Conservation (phyloP, 2,329 filamentous ascomycete species). For the Cladosporium sp. region DNA sequence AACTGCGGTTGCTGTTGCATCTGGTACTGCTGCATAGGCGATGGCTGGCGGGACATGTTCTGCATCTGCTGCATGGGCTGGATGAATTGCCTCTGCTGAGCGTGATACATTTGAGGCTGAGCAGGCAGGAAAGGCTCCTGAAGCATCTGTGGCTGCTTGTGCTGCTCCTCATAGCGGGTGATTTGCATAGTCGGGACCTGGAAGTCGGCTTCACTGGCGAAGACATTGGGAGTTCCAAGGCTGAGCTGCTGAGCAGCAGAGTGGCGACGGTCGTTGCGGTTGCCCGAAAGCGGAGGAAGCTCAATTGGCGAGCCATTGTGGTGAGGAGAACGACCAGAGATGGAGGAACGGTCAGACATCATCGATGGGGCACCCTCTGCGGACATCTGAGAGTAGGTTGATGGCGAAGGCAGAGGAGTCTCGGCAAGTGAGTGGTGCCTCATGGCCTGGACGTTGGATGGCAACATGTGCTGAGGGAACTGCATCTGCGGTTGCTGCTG, state of each 20-base stretch:
- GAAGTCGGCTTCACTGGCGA: constrained; percentile 35
- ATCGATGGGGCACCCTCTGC: constrained; percentile 66
- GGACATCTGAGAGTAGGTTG: constrained; percentile 62
- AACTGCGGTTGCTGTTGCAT: constrained; percentile 19
- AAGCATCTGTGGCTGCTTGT: constrained; percentile 34
- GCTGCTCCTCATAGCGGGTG: constrained; percentile 31
- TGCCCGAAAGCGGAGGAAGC: constrained; percentile 40
- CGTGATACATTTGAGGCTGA: constrained; percentile 27
- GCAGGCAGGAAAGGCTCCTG: constrained; percentile 38
- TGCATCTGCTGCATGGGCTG: constrained; percentile 33
- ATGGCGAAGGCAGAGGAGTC: constrained; percentile 63
- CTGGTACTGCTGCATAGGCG: constrained; percentile 19
- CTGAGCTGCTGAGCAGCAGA: constrained; percentile 37
- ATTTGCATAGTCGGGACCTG: constrained; percentile 34
- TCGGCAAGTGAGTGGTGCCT: constrained; percentile 44
- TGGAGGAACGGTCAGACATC: constrained; percentile 63
- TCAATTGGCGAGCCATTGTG: constrained; percentile 48
- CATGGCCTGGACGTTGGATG: constrained; percentile 32
- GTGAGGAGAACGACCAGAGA: constrained; percentile 47
- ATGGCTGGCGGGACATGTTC: constrained; percentile 17
- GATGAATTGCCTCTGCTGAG: constrained; percentile 24
- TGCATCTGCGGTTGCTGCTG: constrained; percentile 27
- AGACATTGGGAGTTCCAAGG: constrained; percentile 38
- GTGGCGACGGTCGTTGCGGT: constrained; percentile 32
- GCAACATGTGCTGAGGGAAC: constrained; percentile 35